Evolutionary conservation across 2,329 filamentous ascomycete genomes (phyloP).

Genomic region (Lanzia echinophila): DNA sequence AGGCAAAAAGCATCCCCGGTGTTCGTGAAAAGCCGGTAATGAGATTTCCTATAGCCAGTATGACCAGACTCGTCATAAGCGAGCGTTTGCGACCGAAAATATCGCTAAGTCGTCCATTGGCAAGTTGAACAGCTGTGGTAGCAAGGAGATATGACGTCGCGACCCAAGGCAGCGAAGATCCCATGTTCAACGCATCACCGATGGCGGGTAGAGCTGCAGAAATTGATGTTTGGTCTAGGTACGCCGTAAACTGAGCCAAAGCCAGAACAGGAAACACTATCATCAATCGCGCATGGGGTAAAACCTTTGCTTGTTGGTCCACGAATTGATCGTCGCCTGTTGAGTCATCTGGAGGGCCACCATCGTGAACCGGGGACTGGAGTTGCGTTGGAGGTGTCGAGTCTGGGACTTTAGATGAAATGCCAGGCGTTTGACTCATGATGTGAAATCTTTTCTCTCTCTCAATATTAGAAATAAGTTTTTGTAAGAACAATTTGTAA

Average conservation of each 20-base stretch:
- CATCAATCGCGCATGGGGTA: conserved; percentile 7
- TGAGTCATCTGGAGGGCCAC: too few relatives aligned
- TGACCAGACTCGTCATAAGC: background rate
- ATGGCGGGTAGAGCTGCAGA: conserved; percentile 11
- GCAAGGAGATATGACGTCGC: conserved; percentile 11
- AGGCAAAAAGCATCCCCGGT: conserved; percentile 2
- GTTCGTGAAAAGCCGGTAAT: conserved; percentile 9
- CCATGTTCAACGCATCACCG: conserved; percentile 1
- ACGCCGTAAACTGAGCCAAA: conserved; percentile 10
- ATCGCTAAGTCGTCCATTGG: conserved; percentile 10
- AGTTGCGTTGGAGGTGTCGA: too few relatives aligned
- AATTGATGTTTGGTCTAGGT: conserved; percentile 13
- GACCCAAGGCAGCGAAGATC: conserved; percentile 7
- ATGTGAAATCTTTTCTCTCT: too few relatives aligned
- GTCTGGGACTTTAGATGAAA: too few relatives aligned
- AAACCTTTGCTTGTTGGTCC: conserved; percentile 1
- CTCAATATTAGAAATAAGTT: too few relatives aligned
- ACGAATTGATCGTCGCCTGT: background rate
- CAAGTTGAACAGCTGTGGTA: conserved; percentile 9
- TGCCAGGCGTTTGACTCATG: too few relatives aligned
- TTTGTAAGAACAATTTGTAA: too few relatives aligned
- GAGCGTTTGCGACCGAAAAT: conserved; percentile 13
- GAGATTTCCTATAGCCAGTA: conserved; percentile 12
- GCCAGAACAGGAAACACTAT: conserved; percentile 11
- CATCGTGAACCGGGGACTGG: too few relatives aligned